phyloP scores from a whole-genome alignment of 495 filamentous ascomycete species.

The Podospora pseudopauciseta region DNA sequence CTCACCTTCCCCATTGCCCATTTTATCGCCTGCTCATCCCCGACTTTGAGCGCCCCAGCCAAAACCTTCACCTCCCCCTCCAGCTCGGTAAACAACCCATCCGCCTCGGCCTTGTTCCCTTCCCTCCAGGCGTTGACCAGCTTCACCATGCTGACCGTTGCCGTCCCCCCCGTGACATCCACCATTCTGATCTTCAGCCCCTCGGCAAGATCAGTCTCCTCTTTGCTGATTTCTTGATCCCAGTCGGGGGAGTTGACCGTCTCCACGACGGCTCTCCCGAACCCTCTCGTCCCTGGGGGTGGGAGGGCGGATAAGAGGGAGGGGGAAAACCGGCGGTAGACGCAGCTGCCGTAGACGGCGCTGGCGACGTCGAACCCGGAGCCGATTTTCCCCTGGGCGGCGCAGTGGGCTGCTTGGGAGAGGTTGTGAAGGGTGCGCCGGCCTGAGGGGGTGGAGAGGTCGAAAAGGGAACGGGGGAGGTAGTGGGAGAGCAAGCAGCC shows the following conservation, averaged over 20 bases:
- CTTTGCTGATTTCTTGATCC: slow-evolving; percentile 72
- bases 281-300: slow-evolving; percentile 59
- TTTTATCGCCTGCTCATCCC: slow-evolving; percentile 36
- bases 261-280: slow-evolving; percentile 58
- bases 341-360: slow-evolving; percentile 84
- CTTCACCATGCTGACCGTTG: slow-evolving; percentile 94
- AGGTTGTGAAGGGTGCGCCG: slow-evolving; percentile 73
- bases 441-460: slow-evolving; percentile 37
- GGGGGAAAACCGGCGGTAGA: slow-evolving; percentile 89
- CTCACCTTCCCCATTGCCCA: slow-evolving; percentile 41
- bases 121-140: slow-evolving; percentile 80
- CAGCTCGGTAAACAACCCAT: slow-evolving; percentile 65
- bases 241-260: slow-evolving; percentile 63
- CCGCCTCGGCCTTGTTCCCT: slow-evolving; percentile 61
- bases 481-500: slow-evolving; percentile 78
- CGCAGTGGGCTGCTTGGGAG: slow-evolving; percentile 88
- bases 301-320: slow-evolving; percentile 62
- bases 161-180: slow-evolving; percentile 91
- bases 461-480: slow-evolving; percentile 59
- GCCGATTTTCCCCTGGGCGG: slow-evolving; percentile 93
- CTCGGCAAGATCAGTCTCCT: slow-evolving; percentile 62
- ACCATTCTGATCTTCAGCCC: slow-evolving; percentile 85
- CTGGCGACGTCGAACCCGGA: slow-evolving; percentile 95
- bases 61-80: slow-evolving; percentile 72
- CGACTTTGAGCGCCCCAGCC: slow-evolving; percentile 54